Conservation (phyloP, 2,329 filamentous ascomycete species). For the Didymella sp. region DNA sequence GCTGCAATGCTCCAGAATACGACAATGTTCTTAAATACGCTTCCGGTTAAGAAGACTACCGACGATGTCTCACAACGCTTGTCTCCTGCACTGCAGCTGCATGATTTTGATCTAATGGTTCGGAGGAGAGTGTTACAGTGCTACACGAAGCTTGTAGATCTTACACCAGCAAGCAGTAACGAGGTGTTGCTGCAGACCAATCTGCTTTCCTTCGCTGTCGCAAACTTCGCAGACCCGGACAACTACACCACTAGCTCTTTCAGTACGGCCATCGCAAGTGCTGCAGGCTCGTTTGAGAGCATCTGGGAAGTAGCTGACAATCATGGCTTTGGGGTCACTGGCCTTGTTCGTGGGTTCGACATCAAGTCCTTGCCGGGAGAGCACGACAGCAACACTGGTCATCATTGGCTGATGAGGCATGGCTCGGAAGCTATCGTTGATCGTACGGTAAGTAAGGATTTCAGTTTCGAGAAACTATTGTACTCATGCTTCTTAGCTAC, state of each 20-base stretch:
- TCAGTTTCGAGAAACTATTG: no score
- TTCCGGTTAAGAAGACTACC: constrained; percentile 82
- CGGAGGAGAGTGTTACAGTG: constrained; percentile 92
- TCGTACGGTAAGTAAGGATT: constrained; percentile 45
- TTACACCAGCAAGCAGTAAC: constrained; percentile 82
- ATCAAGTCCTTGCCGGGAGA: constrained; percentile 73
- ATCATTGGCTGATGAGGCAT: constrained; percentile 61
- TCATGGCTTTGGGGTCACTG: constrained; percentile 90
- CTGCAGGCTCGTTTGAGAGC: constrained; percentile 87
- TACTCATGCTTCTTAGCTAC: constrained; percentile 42
- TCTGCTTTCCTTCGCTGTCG: constrained; percentile 84
- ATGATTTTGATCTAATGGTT: constrained; percentile 92
- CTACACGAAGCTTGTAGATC: constrained; percentile 87
- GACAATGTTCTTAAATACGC: constrained; percentile 81
- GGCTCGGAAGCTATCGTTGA: constrained; percentile 72
- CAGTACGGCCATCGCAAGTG: constrained; percentile 89
- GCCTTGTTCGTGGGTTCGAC: constrained; percentile 79
- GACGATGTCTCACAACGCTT: constrained; percentile 87
- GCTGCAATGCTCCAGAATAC: constrained; percentile 96
- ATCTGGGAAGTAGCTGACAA: constrained; percentile 97
- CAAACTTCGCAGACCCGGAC: constrained; percentile 91
- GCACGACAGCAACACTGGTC: constrained; percentile 49
- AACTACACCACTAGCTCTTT: constrained; percentile 84
- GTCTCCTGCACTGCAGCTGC: constrained; percentile 83
- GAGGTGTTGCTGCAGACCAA: constrained; percentile 92